phyloP scores from a whole-genome alignment of 495 filamentous ascomycete genomes.

The Staphylotrichum tortipilum region DNA sequence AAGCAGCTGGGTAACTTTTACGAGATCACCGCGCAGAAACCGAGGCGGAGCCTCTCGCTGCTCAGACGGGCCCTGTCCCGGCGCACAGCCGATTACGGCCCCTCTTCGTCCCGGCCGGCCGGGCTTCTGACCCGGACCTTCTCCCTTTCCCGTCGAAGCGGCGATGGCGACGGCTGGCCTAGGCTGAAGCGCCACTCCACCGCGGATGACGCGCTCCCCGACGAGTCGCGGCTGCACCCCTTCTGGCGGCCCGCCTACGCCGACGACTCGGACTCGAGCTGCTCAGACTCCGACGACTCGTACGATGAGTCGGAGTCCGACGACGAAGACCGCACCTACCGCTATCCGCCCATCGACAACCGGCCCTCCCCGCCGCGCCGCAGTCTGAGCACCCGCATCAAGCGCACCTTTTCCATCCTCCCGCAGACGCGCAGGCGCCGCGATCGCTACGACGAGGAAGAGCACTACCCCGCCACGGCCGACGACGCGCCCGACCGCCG shows the following conservation, averaged over 20 bases:
- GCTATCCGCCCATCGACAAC: conserved; percentile 34
- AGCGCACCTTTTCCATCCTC: conserved; percentile 44
- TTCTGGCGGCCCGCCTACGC: conserved; percentile 74
- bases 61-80: conserved; percentile 50
- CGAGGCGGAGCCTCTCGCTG: conserved; percentile 42
- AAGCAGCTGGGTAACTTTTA: conserved; percentile 42
- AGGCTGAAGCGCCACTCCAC: conserved; percentile 27
- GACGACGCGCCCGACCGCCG: conserved; percentile 37
- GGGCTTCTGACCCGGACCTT: conserved; percentile 35
- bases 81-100: conserved; percentile 45
- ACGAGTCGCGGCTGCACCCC: conserved; percentile 59
- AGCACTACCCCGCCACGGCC: conserved; percentile 24
- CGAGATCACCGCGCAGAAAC: conserved; percentile 32
- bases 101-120: conserved; percentile 35
- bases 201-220: conserved; percentile 32
- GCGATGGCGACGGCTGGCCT: conserved; percentile 27
- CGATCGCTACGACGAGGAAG: conserved; percentile 17
- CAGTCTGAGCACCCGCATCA: conserved; percentile 40
- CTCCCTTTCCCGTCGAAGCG: too few species aligned
- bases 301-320: conserved; percentile 8
- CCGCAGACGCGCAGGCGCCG: conserved; percentile 32
- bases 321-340: conserved; percentile 27
- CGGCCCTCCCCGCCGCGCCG: conserved; percentile 39
- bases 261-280: conserved; percentile 33
- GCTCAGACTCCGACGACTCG: conserved; percentile 15